These are phyloP conservation scores for Groenewaldozyma tartarivorans DNA, from an alignment of 805 yeast species.

Conservation along the genomic window DNA sequence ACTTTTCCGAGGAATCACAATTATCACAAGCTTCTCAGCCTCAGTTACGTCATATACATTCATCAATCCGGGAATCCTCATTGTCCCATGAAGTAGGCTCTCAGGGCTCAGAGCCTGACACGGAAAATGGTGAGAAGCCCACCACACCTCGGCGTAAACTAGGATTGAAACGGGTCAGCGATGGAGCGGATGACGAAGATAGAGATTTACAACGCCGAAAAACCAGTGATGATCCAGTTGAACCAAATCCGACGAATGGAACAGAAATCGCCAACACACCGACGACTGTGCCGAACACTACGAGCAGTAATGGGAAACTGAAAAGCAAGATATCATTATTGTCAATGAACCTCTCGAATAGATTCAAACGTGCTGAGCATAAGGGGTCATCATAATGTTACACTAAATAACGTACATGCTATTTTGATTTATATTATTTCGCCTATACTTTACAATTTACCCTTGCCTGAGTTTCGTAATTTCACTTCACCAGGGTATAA, in stretches of 20 bases:
- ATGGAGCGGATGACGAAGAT: not conserved
- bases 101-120: not conserved
- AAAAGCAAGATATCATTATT: not conserved
- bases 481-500: not conserved
- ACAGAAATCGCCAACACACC: not conserved
- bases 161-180: slow-evolving; percentile 9
- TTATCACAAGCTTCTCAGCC: not conserved
- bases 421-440: too few species aligned
- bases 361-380: not conserved
- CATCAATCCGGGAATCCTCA: too few species aligned
- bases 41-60: too few species aligned
- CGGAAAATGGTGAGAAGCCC: not conserved
- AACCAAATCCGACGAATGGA: too few species aligned
- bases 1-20: not conserved
- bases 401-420: not conserved
- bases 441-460: not conserved
- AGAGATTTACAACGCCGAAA: slow-evolving; percentile 6
- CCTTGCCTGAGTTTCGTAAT: not conserved
- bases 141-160: slow-evolving; percentile 4
- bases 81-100: not conserved
- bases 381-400: not conserved
- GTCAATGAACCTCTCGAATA: not conserved
- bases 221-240: slow-evolving; percentile 1
- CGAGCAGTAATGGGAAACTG: not conserved
- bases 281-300: too few species aligned